Evolutionary conservation across 2,329 filamentous ascomycete species (phyloP).

Genomic region (Fusarium cyanostomum): DNA sequence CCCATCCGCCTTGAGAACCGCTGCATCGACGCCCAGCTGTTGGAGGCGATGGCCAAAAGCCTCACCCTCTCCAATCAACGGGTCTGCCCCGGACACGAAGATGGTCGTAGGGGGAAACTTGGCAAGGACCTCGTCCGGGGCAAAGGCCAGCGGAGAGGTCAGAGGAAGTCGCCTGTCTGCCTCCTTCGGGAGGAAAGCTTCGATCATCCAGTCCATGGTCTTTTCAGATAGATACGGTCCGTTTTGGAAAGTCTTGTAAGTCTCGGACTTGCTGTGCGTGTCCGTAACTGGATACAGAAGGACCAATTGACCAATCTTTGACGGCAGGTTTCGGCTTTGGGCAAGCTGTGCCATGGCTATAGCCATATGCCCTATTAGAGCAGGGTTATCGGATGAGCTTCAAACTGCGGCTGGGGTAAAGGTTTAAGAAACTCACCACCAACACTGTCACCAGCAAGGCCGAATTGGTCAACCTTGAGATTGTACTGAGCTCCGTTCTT

Average conservation of each 20-base stretch:
- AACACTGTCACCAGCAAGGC: conserved; percentile 24
- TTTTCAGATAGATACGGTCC: conserved; percentile 26
- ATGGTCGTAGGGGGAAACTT: conserved; percentile 18
- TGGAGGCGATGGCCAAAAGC: conserved; percentile 21
- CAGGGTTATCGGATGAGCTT: not conserved
- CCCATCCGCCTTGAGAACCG: conserved; percentile 16
- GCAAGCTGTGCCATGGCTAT: conserved; percentile 21
- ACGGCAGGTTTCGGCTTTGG: not conserved
- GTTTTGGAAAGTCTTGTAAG: conserved; percentile 16
- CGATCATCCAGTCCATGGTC: conserved; percentile 33
- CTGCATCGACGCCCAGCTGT: not conserved
- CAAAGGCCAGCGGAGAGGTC: conserved; percentile 16
- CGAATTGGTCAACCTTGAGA: not conserved
- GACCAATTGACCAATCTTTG: conserved; percentile 8
- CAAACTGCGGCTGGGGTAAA: accelerated
- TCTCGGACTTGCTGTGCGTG: conserved; percentile 14
- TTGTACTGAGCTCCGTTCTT: conserved; percentile 9
- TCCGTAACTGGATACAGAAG: conserved; percentile 28
- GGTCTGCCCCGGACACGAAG: conserved; percentile 14
- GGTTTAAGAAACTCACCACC: conserved; percentile 1
- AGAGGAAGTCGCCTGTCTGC: conserved; percentile 16
- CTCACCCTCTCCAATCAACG: conserved; percentile 14
- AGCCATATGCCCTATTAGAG: conserved; percentile 20
- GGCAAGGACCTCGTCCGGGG: conserved; percentile 2
- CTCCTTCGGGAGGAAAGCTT: not conserved